Conservation (phyloP, 805 yeast species). For the Sporopachydermia quercuum region DNA sequence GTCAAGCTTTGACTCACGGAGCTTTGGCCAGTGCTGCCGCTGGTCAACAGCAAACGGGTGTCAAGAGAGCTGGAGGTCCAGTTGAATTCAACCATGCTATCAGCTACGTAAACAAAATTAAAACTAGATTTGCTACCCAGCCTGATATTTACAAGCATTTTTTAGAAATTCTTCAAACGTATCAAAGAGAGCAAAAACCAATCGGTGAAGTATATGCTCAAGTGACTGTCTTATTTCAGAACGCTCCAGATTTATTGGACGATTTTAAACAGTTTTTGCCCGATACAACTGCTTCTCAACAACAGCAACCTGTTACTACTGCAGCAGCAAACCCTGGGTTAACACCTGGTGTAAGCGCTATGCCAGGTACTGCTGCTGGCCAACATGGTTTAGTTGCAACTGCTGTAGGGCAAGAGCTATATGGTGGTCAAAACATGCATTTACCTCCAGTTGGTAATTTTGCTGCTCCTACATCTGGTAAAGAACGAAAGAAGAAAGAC, state of each 20-base stretch:
- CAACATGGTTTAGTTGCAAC: slow-evolving; percentile 11
- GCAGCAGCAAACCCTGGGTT: slow-evolving; percentile 11
- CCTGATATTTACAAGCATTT: slow-evolving; percentile 94
- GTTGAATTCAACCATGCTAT: slow-evolving; percentile 97
- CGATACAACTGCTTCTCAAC: slow-evolving; percentile 36
- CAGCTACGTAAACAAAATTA: slow-evolving; percentile 89
- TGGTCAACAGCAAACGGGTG: slow-evolving; percentile 24
- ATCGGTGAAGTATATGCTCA: slow-evolving; percentile 92
- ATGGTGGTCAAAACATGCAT: slow-evolving; percentile 27
- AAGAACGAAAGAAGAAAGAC: slow-evolving; percentile 13
- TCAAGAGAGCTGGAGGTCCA: slow-evolving; percentile 32
- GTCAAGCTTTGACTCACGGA: slow-evolving; percentile 2
- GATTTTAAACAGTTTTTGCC: slow-evolving; percentile 95
- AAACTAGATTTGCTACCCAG: slow-evolving; percentile 81
- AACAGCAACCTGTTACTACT: slow-evolving; percentile 18
- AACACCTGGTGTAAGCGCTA: slow-evolving; percentile 7
- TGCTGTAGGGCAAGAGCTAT: slow-evolving; percentile 6
- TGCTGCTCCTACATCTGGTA: slow-evolving; percentile 45
- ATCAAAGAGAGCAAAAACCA: slow-evolving; percentile 91
- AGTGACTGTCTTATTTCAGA: slow-evolving; percentile 74
- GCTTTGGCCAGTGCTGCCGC: slow-evolving; percentile 17
- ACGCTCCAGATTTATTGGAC: slow-evolving; percentile 87
- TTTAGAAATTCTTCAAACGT: slow-evolving; percentile 87
- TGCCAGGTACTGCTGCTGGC: slow-evolving; percentile 15
- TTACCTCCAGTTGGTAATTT: slow-evolving; percentile 84